Conservation (phyloP, 805 yeast genomes). For the Saccharomycopsis selenospora region DNA sequence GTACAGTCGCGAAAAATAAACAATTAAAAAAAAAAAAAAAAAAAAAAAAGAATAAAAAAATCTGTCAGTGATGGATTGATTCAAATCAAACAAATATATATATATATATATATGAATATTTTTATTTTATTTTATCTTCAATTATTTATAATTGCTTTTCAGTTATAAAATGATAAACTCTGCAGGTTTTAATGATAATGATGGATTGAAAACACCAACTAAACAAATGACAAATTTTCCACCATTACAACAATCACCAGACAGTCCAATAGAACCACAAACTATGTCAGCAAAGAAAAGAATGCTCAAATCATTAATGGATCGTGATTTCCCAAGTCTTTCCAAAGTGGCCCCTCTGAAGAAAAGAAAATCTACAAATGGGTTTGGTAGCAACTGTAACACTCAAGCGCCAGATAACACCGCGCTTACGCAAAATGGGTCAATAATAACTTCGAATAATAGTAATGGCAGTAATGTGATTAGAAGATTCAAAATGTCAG, state of each 20-base stretch:
- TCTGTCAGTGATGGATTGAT: too few species aligned
- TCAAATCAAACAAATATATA: too few species aligned
- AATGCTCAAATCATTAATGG: background rate
- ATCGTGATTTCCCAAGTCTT: background rate
- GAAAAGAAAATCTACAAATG: background rate
- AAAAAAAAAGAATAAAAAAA: too few species aligned
- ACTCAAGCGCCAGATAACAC: too few species aligned
- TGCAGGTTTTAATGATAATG: background rate
- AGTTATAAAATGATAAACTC: background rate
- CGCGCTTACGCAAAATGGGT: background rate
- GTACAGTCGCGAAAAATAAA: too few species aligned
- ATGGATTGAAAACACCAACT: background rate
- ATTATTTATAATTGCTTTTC: too few species aligned
- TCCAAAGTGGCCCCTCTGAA: background rate
- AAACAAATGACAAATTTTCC: background rate
- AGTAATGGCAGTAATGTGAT: background rate
- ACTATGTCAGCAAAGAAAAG: slow-evolving; percentile 1
- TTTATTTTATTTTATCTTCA: too few species aligned
- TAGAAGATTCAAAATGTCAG: background rate
- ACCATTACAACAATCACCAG: background rate
- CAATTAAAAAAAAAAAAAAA: too few species aligned
- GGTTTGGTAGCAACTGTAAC: too few species aligned
- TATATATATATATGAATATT: too few species aligned
- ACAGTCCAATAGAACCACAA: background rate
- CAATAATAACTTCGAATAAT: background rate